Evolutionary conservation across 1,284 basidiomycete species (phyloP).

Genomic region (Cutaneotrichosporon sp.): DNA sequence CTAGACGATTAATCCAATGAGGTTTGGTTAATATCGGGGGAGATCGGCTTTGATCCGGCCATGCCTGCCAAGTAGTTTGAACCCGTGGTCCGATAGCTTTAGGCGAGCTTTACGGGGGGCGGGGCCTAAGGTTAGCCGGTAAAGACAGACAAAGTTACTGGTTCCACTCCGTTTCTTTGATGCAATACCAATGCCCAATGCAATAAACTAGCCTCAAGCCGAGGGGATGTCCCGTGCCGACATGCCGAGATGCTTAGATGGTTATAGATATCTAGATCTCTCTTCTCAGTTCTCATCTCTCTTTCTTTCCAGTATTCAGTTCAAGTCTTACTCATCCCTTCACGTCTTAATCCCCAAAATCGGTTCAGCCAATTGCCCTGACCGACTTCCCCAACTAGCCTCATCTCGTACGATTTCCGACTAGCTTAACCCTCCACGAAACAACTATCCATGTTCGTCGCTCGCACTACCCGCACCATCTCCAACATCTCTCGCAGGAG

Average conservation of each 20-base stretch:
- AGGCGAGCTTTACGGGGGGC: slow-evolving; percentile 6
- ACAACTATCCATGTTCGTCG: slow-evolving; percentile 20
- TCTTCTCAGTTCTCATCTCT: background rate
- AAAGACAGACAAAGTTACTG: background rate
- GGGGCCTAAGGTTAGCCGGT: background rate
- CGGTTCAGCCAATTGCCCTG: background rate
- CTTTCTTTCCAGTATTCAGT: background rate
- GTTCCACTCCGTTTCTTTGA: background rate
- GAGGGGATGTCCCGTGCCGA: slow-evolving; percentile 2
- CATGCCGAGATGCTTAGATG: background rate
- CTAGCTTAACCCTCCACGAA: background rate
- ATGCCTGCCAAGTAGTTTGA: background rate
- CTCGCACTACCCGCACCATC: slow-evolving; percentile 23
- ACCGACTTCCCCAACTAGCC: background rate
- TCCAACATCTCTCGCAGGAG: slow-evolving; percentile 24
- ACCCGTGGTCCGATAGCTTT: background rate
- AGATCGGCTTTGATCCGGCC: slow-evolving; percentile 12
- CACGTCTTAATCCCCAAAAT: background rate
- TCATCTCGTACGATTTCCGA: slow-evolving; percentile 10
- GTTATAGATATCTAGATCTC: background rate
- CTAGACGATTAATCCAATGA: background rate
- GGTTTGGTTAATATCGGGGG: background rate
- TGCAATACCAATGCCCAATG: background rate
- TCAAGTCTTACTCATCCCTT: background rate
- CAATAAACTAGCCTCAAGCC: background rate